Percentiles rank a stretch among this genome's conserved stretches.
These are phyloP conservation scores for Annona squamosa DNA, from an alignment of 164 flowering plant species.

Conservation along the genomic window DNA sequence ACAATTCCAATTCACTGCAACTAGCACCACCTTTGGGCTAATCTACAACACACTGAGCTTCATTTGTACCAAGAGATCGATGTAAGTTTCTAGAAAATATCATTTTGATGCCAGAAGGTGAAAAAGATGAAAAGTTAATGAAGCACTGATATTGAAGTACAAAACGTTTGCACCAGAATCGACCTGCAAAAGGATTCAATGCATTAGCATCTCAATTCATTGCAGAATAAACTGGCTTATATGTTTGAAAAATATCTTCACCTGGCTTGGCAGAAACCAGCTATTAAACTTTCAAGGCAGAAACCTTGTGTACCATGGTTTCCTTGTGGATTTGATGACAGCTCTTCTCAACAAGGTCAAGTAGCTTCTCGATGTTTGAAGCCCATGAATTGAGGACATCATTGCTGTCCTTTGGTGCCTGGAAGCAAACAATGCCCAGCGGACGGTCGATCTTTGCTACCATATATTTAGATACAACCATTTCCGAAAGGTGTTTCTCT, in stretches of 20 bases:
- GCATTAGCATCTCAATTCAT: background rate
- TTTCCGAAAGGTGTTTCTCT: constrained; percentile 88
- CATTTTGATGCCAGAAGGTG: background rate
- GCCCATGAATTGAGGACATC: constrained; percentile 93
- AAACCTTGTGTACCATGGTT: constrained; percentile 84
- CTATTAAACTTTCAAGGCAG: constrained; percentile 51
- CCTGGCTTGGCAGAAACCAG: background rate
- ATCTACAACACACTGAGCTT: background rate
- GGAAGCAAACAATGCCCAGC: constrained; percentile 67
- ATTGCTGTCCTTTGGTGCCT: constrained; percentile 75
- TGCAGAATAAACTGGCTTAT: background rate
- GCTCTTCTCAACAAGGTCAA: constrained; percentile 94
- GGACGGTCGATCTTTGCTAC: constrained; percentile 92
- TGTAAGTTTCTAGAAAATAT: background rate
- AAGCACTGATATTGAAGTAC: background rate
- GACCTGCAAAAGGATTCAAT: background rate
- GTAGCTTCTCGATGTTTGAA: constrained; percentile 81
- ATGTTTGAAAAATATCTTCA: background rate
- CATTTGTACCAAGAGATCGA: background rate
- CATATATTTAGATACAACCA: constrained; percentile 85
- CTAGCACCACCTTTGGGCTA: background rate
- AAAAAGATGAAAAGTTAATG: background rate
- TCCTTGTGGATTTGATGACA: constrained; percentile 99
- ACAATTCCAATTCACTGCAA: background rate
- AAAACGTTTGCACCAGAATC: background rate